Conservation (phyloP, 2,329 filamentous ascomycete species). For the Plenodomus lindquistii region DNA sequence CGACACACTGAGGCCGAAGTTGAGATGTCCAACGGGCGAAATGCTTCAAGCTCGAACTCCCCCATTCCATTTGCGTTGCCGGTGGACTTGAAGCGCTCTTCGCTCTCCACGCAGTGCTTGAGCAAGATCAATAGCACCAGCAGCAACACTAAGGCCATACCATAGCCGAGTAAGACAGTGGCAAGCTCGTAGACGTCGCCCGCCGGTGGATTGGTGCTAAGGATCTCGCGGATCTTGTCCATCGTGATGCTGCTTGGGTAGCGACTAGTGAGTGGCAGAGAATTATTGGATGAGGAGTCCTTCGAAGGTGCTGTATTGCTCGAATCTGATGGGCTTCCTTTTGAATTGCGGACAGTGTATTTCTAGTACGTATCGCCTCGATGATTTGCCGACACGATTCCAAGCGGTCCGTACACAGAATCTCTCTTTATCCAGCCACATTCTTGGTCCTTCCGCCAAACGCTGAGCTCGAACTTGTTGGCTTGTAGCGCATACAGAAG, state of each 20-base stretch:
- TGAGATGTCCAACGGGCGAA: not conserved
- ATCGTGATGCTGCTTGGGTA: constrained; percentile 2
- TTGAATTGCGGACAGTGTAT: not conserved
- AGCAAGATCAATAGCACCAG: not conserved
- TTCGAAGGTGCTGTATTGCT: not conserved
- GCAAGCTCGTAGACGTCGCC: constrained; percentile 7
- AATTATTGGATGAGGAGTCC: not conserved
- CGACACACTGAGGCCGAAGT: not conserved
- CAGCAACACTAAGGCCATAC: constrained; percentile 1
- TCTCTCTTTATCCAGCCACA: constrained; percentile 11
- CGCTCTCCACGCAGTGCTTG: not conserved
- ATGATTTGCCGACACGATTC: not conserved
- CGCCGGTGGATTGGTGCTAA: constrained; percentile 5
- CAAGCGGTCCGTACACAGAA: not conserved
- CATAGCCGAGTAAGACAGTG: constrained; percentile 5
- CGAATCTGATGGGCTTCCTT: not conserved
- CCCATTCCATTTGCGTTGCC: not conserved
- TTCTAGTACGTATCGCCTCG: constrained; percentile 16
- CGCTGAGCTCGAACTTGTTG: not conserved
- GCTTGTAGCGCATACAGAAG: constrained; percentile 3
- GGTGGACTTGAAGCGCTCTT: not conserved
- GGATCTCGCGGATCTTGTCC: constrained; percentile 1
- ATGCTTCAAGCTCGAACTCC: not conserved
- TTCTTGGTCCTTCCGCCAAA: not conserved
- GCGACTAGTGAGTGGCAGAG: not conserved